A percentile compares a stretch with the other conserved stretches of the same genome.
These are phyloP conservation scores for Dothistroma septosporum DNA, from an alignment of 2,329 filamentous ascomycete species.

Conservation along the genomic window DNA sequence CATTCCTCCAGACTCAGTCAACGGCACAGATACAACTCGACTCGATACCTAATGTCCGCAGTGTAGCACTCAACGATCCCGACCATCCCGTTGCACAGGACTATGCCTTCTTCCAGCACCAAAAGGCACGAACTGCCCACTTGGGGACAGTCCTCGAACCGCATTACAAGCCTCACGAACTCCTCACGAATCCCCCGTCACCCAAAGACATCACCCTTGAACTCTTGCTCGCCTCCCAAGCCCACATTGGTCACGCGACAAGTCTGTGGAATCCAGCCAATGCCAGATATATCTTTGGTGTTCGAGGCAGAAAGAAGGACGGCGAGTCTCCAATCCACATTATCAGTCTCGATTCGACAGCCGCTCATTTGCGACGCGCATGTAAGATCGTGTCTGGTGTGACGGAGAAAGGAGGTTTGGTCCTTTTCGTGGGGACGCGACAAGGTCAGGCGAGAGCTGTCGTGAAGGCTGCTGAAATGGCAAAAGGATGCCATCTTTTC, in stretches of 20 bases:
- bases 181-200: conserved; percentile 68
- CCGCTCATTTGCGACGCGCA: conserved; percentile 83
- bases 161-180: conserved; percentile 61
- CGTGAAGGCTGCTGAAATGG: conserved; percentile 72
- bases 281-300: conserved; percentile 87
- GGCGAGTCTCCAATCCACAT: conserved; percentile 47
- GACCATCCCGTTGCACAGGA: conserved; percentile 37
- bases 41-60: conserved; percentile 26
- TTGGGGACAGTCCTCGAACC: conserved; percentile 41
- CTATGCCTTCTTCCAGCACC: conserved; percentile 42
- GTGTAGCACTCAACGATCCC: conserved; percentile 33
- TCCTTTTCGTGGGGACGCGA: conserved; percentile 87
- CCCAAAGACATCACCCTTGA: conserved; percentile 84
- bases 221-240: conserved; percentile 74
- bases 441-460: conserved; percentile 76
- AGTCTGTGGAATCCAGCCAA: conserved; percentile 94
- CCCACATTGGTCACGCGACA: conserved; percentile 84
- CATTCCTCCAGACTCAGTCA: background rate
- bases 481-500: conserved; percentile 81
- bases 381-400: conserved; percentile 90
- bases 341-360: conserved; percentile 84
- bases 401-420: conserved; percentile 72
- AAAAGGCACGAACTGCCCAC: conserved; percentile 35
- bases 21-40: conserved; percentile 6
- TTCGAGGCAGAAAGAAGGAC: conserved; percentile 74